Conservation (phyloP, 345 rosid species). For the Eucalyptus marginata region DNA sequence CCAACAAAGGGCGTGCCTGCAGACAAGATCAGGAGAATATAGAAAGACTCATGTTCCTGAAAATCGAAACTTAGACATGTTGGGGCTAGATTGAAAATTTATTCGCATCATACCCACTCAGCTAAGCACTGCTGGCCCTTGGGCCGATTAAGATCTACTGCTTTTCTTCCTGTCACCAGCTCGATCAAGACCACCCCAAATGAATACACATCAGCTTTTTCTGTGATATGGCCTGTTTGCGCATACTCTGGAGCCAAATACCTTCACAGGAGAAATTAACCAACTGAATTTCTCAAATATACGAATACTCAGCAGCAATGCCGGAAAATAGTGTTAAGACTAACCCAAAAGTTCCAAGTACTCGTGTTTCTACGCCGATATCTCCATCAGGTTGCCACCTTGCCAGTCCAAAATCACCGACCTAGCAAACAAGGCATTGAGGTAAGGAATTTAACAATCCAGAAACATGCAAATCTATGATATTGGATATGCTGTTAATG, state of each 20-base stretch:
- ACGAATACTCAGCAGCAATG: not conserved
- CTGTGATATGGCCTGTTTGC: conserved; percentile 95
- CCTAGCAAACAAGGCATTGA: conserved; percentile 18
- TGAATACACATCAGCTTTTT: conserved; percentile 95
- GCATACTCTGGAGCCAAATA: conserved; percentile 99
- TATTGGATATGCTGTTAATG: not conserved
- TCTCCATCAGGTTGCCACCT: conserved; percentile 99
- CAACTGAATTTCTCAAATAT: not conserved
- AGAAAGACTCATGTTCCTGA: not conserved
- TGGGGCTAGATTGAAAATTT: not conserved
- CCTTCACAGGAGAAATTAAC: conserved; percentile 16
- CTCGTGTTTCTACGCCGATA: conserved; percentile 83
- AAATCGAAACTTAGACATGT: not conserved
- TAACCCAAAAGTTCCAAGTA: conserved; percentile 98
- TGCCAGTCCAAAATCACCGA: conserved; percentile 97
- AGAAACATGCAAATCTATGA: not conserved
- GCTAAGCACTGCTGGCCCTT: conserved; percentile 97
- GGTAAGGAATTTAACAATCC: conserved; percentile 25
- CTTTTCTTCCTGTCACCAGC: conserved; percentile 94
- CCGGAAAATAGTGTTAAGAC: not conserved
- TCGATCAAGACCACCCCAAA: conserved; percentile 94
- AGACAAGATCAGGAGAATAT: not conserved
- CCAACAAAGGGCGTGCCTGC: conserved; percentile 88
- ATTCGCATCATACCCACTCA: conserved; percentile 64
- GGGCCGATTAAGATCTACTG: conserved; percentile 81